phyloP scores from a whole-genome alignment of 2,329 filamentous ascomycete species.

The Pseudopithomyces chartarum region DNA sequence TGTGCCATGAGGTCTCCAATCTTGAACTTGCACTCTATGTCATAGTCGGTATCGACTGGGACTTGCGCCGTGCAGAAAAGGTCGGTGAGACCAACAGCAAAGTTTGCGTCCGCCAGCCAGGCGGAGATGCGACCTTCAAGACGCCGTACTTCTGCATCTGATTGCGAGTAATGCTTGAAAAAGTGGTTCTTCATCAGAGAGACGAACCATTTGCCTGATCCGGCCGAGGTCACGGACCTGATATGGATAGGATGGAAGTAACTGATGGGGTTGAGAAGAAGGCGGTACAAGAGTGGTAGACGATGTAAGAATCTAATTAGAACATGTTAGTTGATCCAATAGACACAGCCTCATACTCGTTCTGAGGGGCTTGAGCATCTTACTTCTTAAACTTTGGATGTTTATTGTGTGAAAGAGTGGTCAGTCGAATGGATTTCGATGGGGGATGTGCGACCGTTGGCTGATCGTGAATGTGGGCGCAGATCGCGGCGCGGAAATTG shows the following conservation, averaged over 20 bases:
- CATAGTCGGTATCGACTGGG: constrained; percentile 54
- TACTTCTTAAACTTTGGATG: constrained; percentile 45
- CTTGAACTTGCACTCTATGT: constrained; percentile 53
- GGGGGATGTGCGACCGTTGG: constrained; percentile 59
- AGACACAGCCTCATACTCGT: background rate
- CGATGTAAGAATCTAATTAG: constrained; percentile 50
- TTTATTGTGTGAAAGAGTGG: constrained; percentile 52
- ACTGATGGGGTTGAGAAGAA: constrained; percentile 55
- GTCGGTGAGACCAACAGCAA: constrained; percentile 54
- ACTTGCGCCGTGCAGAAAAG: constrained; percentile 54
- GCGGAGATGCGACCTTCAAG: constrained; percentile 53
- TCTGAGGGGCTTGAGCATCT: background rate
- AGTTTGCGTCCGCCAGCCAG: constrained; percentile 60
- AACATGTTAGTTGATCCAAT: background rate
- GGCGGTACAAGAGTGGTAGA: constrained; percentile 55
- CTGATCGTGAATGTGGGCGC: constrained; percentile 53
- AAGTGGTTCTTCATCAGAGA: constrained; percentile 53
- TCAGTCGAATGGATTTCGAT: constrained; percentile 53
- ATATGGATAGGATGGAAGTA: constrained; percentile 60
- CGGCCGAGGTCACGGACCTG: constrained; percentile 55
- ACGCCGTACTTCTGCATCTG: constrained; percentile 51
- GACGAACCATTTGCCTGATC: constrained; percentile 58
- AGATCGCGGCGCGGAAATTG: constrained; percentile 56
- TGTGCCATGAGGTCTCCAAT: constrained; percentile 57
- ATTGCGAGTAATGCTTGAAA: constrained; percentile 55